Base-by-base conservation (phyloP, 352 stramenopile genomes). In the Pythium aphanidermatum region DNA sequence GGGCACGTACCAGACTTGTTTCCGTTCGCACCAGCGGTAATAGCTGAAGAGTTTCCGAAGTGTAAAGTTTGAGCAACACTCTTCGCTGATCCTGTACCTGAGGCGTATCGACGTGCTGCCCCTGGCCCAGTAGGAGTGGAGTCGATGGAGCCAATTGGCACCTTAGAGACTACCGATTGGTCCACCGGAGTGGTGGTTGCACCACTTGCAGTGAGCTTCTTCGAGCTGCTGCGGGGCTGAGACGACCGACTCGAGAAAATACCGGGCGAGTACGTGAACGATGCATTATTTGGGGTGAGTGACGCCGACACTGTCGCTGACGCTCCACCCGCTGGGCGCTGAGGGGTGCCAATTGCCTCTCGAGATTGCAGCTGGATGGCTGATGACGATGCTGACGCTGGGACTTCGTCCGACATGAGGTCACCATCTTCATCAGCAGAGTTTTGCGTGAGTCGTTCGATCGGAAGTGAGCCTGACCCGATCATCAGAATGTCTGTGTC, bases 211-310 rank as follows among this genome's bases (percentile, higher is more conserved):
- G 55, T 60, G 46, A 46, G 44, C 36, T 66, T 62, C 23, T 58
- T 61, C 11, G 49, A 59, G 14, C 51, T 65, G 24, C 29, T 55
- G 33, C 63, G 66, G 7, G 65, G 69, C 47, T 74, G 74, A 0
- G 65, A 58, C 12, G 67, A 66, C 14, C 61, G 72, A 25, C 68
- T 73, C 12, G 78, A 90, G 45, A 70, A 87, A 34, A 87, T 84
- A 11, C 75, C 78, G 14, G 78, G 78, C 17, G 64, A 74, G 45
- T 90, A 90, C 27, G 65, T 47, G 32, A 48, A 31, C 5, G 54
- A 39, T 1, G 37, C 13, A 5, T 46, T 19, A 2, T 26, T 17
- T 4, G 47, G 43, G 20, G 43, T n/a, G n/a, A n/a, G n/a, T n/a
- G n/a, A n/a, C n/a, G n/a, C 46, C 8, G 38, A 10, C 11, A 25